Evolutionary conservation across 2,329 filamentous ascomycete genomes (phyloP), one percentile per base, ranked within the genome.

Genomic region (Colletotrichum sp.): DNA sequence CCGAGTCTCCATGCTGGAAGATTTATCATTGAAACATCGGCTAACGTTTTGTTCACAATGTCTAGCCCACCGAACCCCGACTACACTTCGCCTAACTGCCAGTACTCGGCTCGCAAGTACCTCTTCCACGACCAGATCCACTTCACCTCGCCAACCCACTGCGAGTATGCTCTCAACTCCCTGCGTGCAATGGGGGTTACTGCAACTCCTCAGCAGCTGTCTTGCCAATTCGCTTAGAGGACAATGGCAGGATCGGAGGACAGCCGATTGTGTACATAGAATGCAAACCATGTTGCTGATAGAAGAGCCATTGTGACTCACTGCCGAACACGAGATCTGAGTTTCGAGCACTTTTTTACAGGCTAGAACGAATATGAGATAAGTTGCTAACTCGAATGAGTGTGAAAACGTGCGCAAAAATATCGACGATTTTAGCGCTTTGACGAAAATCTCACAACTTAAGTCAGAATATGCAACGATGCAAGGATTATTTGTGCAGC

Each of bases 101-200:
- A 36, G 9, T 71, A 38, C 14, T n/a, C 30, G 28, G 48, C 69
- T 14, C 48, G 48, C 32, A 71, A 71, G 69, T 71, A 71, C 48
- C 69, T 66, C 9, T 71, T 71, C 48, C 69, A 66, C 61, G 48
- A 71, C 32, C 32, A 65, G 8, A 66, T 71, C 13, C 69, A 71
- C 32, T 66, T 71, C 52, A 71, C 69, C 14, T 71, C 61, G 30
- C 48, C 69, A 26, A 30, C 69, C 38, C 69, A 66, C 32, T 71
- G 61, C 61, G 69, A 71, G 48, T 66, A 66, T n/a, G 69, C 69
- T 6, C 48, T 71, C 48, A 66, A 66, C 48, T 58, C 69, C 1
- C 61, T 71, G 24, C n/a, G 61, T 7, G 38, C 69, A 3, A 52
- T 71, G 21, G 69, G 69, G 14, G 30, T 71, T 32, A 66, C 24